phyloP scores from a whole-genome alignment of 305 asterid species.

The Nicotiana rustica region DNA sequence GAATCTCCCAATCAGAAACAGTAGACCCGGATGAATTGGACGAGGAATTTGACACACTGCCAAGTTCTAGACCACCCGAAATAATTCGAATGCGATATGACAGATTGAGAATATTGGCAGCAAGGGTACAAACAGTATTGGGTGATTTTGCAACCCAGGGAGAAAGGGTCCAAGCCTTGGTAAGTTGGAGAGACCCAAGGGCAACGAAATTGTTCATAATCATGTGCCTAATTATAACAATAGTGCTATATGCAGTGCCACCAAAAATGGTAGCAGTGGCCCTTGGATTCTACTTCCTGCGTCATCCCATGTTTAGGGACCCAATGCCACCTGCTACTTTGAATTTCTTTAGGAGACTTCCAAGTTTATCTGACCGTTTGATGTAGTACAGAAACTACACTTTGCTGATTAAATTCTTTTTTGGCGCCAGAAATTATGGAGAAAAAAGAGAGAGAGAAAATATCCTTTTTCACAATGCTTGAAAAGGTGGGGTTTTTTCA shows the following conservation, averaged over 20 bases:
- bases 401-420: conserved; percentile 28
- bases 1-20: conserved; percentile 70
- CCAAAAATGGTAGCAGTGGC: conserved; percentile 99
- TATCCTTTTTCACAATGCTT: conserved; percentile 8
- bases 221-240: conserved; percentile 72
- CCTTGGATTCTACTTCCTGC: conserved; percentile 85
- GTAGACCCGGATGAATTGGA: conserved; percentile 85
- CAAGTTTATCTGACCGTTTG: conserved; percentile 89
- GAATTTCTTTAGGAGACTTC: conserved; percentile 91
- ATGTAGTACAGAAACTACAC: conserved; percentile 52
- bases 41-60: conserved; percentile 91
- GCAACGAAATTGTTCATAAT: conserved; percentile 87
- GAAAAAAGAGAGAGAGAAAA: conserved; percentile 36
- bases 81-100: conserved; percentile 73
- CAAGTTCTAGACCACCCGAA: conserved; percentile 88
- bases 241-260: conserved; percentile 73
- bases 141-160: conserved; percentile 98
- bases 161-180: conserved; percentile 86
- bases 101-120: conserved; percentile 80
- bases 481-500: conserved; percentile 33
- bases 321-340: conserved; percentile 92
- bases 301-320: conserved; percentile 97
- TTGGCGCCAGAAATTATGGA: conserved; percentile 44
- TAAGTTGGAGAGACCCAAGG: conserved; percentile 96
- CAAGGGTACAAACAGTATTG: conserved; percentile 85